A percentile compares a stretch with the other conserved stretches of the same genome.
phyloP scores from a whole-genome alignment of 352 stramenopile genomes.

The Albugo laibachii region DNA sequence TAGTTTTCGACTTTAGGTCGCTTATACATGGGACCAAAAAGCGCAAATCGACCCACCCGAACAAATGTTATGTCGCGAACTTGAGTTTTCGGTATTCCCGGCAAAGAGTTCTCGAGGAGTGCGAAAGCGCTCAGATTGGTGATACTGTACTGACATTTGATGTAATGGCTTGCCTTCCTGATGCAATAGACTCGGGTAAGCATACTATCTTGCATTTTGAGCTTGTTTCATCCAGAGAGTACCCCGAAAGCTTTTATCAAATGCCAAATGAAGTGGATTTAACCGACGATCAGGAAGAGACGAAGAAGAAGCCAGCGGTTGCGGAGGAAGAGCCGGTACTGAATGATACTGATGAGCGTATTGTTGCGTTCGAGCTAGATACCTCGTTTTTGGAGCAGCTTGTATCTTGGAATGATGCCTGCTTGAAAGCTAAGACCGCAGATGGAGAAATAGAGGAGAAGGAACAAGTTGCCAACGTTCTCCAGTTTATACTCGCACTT shows the following conservation, averaged over 20 bases:
- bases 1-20: slow-evolving; percentile 20
- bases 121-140: neutral
- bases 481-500: slow-evolving; percentile 48
- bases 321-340: slow-evolving; percentile 5
- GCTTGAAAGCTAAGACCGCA: neutral
- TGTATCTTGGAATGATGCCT: slow-evolving; percentile 23
- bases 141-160: neutral
- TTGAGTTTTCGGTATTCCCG: neutral
- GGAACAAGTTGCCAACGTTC: slow-evolving; percentile 30
- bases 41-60: slow-evolving; percentile 10
- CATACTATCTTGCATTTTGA: neutral
- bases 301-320: neutral
- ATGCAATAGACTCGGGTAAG: too few relatives aligned
- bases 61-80: neutral
- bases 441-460: slow-evolving; percentile 12
- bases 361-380: slow-evolving; percentile 35
- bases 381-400: slow-evolving; percentile 26
- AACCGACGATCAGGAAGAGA: slow-evolving; percentile 4
- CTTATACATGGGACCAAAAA: slow-evolving; percentile 19
- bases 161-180: neutral
- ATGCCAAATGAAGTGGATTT: slow-evolving; percentile 8
- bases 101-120: too few relatives aligned
- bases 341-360: slow-evolving; percentile 12
- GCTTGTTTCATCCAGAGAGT: slow-evolving; percentile 5
- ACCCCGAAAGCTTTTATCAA: slow-evolving; percentile 61